Conservation (phyloP, 2,329 filamentous ascomycete species). For the Calonectria montana region DNA sequence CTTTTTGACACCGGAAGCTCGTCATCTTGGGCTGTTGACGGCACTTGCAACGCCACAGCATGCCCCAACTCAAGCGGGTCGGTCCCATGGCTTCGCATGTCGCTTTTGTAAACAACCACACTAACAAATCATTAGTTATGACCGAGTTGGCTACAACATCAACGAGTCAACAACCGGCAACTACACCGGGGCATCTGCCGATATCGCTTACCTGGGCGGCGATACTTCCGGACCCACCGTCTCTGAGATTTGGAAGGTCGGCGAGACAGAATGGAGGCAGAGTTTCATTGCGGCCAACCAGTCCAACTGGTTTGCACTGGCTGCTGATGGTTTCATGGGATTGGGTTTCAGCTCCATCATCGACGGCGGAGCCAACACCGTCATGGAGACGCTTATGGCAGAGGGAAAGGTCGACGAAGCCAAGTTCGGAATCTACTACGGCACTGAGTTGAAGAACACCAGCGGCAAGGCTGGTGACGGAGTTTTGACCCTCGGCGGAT, state of each 20-base stretch:
- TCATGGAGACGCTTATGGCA: conserved; percentile 48
- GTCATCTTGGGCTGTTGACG: conserved; percentile 48
- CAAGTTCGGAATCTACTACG: conserved; percentile 48
- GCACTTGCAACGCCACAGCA: conserved; percentile 33
- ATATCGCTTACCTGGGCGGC: conserved; percentile 48
- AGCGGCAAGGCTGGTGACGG: conserved; percentile 35
- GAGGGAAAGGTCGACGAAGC: conserved; percentile 44
- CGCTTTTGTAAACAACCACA: too few relatives aligned
- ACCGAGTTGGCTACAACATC: conserved; percentile 43
- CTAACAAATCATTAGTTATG: conserved; percentile 31
- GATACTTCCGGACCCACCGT: conserved; percentile 39
- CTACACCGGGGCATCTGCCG: conserved; percentile 34
- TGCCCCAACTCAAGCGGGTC: conserved; percentile 46
- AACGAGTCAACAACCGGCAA: conserved; percentile 40
- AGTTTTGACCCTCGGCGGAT: conserved; percentile 47
- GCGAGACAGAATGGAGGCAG: conserved; percentile 43
- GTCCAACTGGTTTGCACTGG: conserved; percentile 43
- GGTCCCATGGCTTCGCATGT: neutral
- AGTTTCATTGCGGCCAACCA: conserved; percentile 46
- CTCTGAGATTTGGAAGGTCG: conserved; percentile 40
- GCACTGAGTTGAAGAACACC: conserved; percentile 24
- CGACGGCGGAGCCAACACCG: conserved; percentile 43
- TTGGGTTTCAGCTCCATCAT: conserved; percentile 48
- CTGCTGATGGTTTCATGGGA: conserved; percentile 51
- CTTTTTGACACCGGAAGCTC: conserved; percentile 51